Percentiles rank a stretch among this genome's conserved stretches.
Evolutionary conservation across 75 land plant genomes (phyloP).

Genomic region (Pinus taeda): DNA sequence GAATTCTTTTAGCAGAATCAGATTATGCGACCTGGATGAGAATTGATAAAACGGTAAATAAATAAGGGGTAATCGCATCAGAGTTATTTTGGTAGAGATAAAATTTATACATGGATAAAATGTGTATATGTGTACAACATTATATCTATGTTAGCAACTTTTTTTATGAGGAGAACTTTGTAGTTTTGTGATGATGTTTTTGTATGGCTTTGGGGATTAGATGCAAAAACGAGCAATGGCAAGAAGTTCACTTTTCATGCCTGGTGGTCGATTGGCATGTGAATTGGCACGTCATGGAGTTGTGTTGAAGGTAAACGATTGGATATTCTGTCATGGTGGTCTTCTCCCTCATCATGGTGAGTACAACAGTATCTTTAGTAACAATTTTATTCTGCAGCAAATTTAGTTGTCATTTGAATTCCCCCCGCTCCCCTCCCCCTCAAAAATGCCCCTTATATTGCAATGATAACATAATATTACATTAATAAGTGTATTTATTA

Average conservation of each 20-base stretch:
- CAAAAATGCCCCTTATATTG: too few relatives aligned
- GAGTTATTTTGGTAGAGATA: neutral
- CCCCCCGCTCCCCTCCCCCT: neutral
- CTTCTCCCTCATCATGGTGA: slow-evolving; percentile 99
- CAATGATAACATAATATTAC: too few relatives aligned
- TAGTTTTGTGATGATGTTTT: neutral
- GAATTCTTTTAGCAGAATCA: neutral
- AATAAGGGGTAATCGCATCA: neutral
- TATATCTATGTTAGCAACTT: neutral
- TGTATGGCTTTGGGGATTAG: slow-evolving; percentile 42
- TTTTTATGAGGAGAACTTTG: neutral
- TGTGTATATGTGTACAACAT: neutral
- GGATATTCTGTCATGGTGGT: slow-evolving; percentile 99
- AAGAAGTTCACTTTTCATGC: slow-evolving; percentile 65
- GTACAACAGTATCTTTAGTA: neutral
- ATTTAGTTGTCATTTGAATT: neutral
- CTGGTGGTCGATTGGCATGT: slow-evolving; percentile 83
- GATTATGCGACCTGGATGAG: neutral
- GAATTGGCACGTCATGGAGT: slow-evolving; percentile 85
- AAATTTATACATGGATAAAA: neutral
- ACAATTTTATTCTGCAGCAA: neutral
- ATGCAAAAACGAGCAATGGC: slow-evolving; percentile 68
- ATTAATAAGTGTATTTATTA: too few relatives aligned
- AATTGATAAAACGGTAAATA: neutral
- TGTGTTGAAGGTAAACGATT: slow-evolving; percentile 81